Evolutionary conservation across 2,329 filamentous ascomycete genomes (phyloP).

Genomic region (Aspergillus cejpii): DNA sequence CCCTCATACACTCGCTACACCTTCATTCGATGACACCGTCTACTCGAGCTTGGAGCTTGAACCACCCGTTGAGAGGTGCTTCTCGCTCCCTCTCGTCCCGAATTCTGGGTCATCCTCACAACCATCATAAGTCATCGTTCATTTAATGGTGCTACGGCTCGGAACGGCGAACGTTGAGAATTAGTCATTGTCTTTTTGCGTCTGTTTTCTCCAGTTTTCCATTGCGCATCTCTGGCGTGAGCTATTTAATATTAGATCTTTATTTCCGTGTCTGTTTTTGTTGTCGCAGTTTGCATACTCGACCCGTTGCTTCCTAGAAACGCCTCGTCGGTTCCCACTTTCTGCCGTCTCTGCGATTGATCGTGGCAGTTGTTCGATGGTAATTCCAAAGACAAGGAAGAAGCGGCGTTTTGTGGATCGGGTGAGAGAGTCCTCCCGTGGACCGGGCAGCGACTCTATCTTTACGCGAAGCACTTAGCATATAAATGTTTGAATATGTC

Average conservation of each 20-base stretch:
- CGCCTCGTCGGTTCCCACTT: slow-evolving; percentile 2
- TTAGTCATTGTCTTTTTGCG: slow-evolving; percentile 14
- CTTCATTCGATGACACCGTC: neutral
- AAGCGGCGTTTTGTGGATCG: slow-evolving; percentile 7
- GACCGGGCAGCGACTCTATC: slow-evolving; percentile 4
- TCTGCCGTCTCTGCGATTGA: slow-evolving; percentile 2
- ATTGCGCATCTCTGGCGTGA: slow-evolving; percentile 19
- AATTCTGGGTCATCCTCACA: slow-evolving; percentile 18
- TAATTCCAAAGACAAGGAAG: slow-evolving; percentile 14
- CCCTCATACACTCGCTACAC: neutral
- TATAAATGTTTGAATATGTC: slow-evolving; percentile 16
- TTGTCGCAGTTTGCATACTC: slow-evolving; percentile 17
- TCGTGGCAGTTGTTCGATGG: slow-evolving; percentile 7
- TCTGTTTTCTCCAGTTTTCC: slow-evolving; percentile 13
- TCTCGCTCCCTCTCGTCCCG: slow-evolving; percentile 20
- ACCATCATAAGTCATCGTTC: slow-evolving; percentile 24
- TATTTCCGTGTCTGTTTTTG: slow-evolving; percentile 16
- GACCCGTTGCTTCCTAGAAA: slow-evolving; percentile 1
- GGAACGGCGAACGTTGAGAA: slow-evolving; percentile 33
- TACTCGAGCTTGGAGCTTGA: slow-evolving; percentile 1
- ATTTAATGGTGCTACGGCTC: slow-evolving; percentile 35
- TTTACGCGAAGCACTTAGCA: slow-evolving; percentile 15
- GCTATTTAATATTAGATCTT: slow-evolving; percentile 23
- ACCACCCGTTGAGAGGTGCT: slow-evolving; percentile 18
- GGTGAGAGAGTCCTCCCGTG: slow-evolving; percentile 12